Base-by-base conservation (phyloP, 176 grass and related monocot species). In the Oropetium thomaeum region DNA sequence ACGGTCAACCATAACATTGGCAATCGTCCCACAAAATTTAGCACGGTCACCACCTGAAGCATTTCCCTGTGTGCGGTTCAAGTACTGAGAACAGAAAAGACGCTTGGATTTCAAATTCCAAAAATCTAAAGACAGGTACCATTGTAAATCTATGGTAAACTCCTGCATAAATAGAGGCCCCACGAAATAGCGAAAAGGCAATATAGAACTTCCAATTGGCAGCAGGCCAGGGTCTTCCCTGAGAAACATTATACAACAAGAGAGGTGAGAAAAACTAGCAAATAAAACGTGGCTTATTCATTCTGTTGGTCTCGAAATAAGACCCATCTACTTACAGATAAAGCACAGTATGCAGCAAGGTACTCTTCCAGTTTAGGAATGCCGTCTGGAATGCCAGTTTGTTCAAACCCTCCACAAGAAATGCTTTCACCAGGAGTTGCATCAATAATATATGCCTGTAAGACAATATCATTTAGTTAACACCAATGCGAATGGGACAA, bases 91-190 rank as follows among this genome's bases (percentile, higher is more conserved):
- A 73, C 19, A 74, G 9, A 82, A 45, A 38, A 71, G 20, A 15
- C 41, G 3, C 37, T 59, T 69, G 44, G 26, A 59, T 60, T 81
- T 48, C 68, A 70, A 22, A 78, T 45, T 78, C 67, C 49, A 64
- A 52, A 52, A 65, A 63, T 28, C 62, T 81, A 54, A 45, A 52
- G 57, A 79, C 2, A 62, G 62, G 29, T 98, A 98, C 95, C 91
- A 88, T 84, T 71, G 83, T 98, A 89, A 89, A 98, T 92, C 95
- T 88, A 81, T 97, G 88, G 87, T 91, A 97, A 47, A 97, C 79
- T 86, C 95, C 95, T 72, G 95, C 95, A 81, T 77, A 80, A 58
- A 98, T 98, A 44, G 88, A 94, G 69, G 95, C 91, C 34, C 82
- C 95, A 73, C 95, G 89, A 66, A 98, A 98, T 32, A 98, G 65